Conservation (phyloP, 2,329 filamentous ascomycete genomes). For the Karstenula rhodostoma region DNA sequence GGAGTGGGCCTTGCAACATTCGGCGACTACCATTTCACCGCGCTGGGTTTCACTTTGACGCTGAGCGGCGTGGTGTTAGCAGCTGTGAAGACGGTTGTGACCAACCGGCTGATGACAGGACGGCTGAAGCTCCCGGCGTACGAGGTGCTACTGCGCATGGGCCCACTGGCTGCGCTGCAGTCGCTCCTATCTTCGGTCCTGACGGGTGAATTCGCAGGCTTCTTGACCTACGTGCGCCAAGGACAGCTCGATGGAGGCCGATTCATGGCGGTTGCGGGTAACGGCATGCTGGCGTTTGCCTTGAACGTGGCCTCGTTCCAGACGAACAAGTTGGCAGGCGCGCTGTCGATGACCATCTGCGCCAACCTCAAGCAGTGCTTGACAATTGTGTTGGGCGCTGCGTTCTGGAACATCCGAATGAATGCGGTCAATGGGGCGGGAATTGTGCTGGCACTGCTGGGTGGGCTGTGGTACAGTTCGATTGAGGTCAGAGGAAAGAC, state of each 20-base stretch:
- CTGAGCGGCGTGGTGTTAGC: conserved; percentile 4
- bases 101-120: conserved; percentile 9
- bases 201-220: conserved; percentile 1
- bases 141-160: conserved; percentile 11
- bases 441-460: conserved; percentile 10
- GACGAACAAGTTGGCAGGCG: conserved; percentile 13
- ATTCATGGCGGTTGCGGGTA: conserved; percentile 1
- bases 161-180: conserved; percentile 3
- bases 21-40: conserved; percentile 9
- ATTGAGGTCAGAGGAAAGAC: conserved; percentile 4
- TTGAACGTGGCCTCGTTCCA: conserved; percentile 11
- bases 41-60: conserved; percentile 7
- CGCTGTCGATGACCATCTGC: conserved; percentile 11
- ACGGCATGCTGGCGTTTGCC: conserved; percentile 9
- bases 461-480: conserved; percentile 1
- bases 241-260: conserved; percentile 5
- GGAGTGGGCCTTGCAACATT: conserved; percentile 8
- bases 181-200: conserved; percentile 3
- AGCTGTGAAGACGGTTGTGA: conserved; percentile 7
- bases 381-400: conserved; percentile 9
- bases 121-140: conserved; percentile 7
- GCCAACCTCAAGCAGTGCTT: conserved; percentile 10
- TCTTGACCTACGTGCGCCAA: neutral
- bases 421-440: conserved; percentile 2
- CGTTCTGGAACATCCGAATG: conserved; percentile 6